Base-by-base conservation (phyloP, 2,329 filamentous ascomycete species). In the Pezicula carpinea region DNA sequence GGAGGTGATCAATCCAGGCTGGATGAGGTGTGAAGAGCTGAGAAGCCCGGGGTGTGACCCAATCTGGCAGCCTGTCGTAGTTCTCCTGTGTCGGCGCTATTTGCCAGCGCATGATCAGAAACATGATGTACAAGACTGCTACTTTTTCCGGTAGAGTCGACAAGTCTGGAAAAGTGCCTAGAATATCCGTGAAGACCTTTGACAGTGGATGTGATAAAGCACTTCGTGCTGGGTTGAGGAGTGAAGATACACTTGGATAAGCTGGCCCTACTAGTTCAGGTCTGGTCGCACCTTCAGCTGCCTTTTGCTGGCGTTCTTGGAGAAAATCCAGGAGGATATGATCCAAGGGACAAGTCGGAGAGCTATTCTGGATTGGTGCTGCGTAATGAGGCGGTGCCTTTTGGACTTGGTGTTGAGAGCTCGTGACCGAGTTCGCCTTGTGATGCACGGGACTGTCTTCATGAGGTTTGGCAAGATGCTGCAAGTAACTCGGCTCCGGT, bases 121-220 rank as follows among this genome's bases (percentile, higher is more conserved):
- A 95, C 87, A 95, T 95, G 61, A 85, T 72, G 64, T 91, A 95
- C 6, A 95, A 74, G 6, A 89, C 81, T 7, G 86, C 89, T 0
- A 95, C 81, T 58, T 87, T 85, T 66, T 95, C 89, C 0, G 90
- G 89, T 0, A 95, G 74, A n/a, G 75, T 76, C 4, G 77, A 79
- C 23, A 96, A 81, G 57, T 87, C 83, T 0, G 89, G 88, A 57
- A 95, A 95, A n/a, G 85, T 89, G 53, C 79, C 75, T 10, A 95
- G 72, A 49, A 95, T 89, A 64, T 95, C 89, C 35, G 87, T 91
- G 62, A 95, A 88, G 13, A 95, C 79, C 55, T 88, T 88, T 6
- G 88, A 92, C 2, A 95, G 72, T 1, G 88, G 88, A 59, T 95
- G 89, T 2, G 83, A 80, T 57, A 77, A 76, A 6, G 70, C 70